A percentile compares a stretch with the other conserved stretches of the same genome.
Evolutionary conservation across 495 filamentous ascomycete genomes (phyloP).

Genomic region (Jackrogersella multiformis): DNA sequence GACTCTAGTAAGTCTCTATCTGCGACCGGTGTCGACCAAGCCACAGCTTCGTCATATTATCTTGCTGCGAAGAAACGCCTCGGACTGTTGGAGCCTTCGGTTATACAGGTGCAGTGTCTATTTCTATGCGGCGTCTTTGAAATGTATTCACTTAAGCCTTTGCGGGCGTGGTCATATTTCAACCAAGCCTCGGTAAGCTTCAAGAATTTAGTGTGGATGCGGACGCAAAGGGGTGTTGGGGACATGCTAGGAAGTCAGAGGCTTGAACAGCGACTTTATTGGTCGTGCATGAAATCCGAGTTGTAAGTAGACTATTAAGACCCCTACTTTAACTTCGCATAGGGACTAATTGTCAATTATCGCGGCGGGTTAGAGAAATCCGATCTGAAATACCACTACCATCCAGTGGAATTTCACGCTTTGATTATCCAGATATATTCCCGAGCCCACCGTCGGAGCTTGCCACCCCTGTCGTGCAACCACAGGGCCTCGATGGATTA

Average conservation of each 20-base stretch:
- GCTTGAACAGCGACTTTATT: slow-evolving; percentile 7
- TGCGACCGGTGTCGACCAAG: neutral
- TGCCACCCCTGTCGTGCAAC: neutral
- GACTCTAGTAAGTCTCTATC: slow-evolving; percentile 2
- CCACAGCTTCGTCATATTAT: slow-evolving; percentile 5
- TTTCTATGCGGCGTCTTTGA: slow-evolving; percentile 11
- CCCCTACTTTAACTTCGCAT: neutral
- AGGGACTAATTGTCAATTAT: neutral
- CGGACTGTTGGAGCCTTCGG: neutral
- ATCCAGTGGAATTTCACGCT: slow-evolving; percentile 4
- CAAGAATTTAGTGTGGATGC: slow-evolving; percentile 4
- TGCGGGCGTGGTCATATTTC: slow-evolving; percentile 5
- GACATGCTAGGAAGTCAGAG: slow-evolving; percentile 2
- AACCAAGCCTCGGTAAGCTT: slow-evolving; percentile 10
- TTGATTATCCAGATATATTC: slow-evolving; percentile 6
- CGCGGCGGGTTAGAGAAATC: neutral
- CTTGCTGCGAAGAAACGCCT: slow-evolving; percentile 7
- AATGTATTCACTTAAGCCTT: slow-evolving; percentile 6
- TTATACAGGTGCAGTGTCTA: slow-evolving; percentile 4
- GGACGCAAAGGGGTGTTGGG: neutral
- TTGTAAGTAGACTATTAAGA: neutral
- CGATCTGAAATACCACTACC: slow-evolving; percentile 4
- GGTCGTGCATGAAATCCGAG: slow-evolving; percentile 15
- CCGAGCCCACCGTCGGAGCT: slow-evolving; percentile 8
- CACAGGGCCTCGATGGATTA: neutral